Percentiles rank a stretch among this genome's conserved stretches.
These are phyloP conservation scores for Babesia microti DNA, from an alignment of 169 alveolate species.

Conservation along the genomic window DNA sequence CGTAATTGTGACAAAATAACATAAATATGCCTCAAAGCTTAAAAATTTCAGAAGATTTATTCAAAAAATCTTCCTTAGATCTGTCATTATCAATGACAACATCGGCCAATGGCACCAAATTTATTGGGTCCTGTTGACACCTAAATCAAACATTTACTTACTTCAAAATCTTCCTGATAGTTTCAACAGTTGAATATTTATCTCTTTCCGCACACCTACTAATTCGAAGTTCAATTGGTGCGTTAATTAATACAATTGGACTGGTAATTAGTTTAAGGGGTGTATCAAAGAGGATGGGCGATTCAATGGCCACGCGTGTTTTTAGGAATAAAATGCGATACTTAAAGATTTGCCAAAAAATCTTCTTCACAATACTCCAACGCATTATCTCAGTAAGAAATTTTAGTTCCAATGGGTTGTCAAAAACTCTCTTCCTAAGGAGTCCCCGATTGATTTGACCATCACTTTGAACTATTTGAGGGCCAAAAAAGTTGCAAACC, in stretches of 20 bases:
- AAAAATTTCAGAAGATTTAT: too few relatives aligned
- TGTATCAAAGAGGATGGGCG: constrained; percentile 61
- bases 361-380: constrained; percentile 45
- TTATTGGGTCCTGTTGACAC: constrained; percentile 24
- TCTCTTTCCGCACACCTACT: constrained; percentile 49
- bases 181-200: constrained; percentile 39
- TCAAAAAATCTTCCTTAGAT: constrained; percentile 5
- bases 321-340: constrained; percentile 40
- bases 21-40: too few relatives aligned
- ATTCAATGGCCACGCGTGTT: constrained; percentile 51
- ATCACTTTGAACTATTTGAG: constrained; percentile 42
- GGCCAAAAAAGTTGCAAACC: constrained; percentile 51
- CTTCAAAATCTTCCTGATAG: constrained; percentile 54
- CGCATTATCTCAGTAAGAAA: constrained; percentile 53
- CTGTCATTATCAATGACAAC: constrained; percentile 21
- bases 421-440: constrained; percentile 55
- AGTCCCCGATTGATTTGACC: constrained; percentile 52
- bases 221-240: constrained; percentile 49
- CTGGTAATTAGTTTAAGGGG: constrained; percentile 48
- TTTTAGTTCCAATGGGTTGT: constrained; percentile 46
- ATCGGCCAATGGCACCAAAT: constrained; percentile 33
- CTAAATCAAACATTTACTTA: constrained; percentile 9
- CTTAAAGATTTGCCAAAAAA: constrained; percentile 54
- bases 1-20: too few relatives aligned
- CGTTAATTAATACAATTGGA: constrained; percentile 48